Evolutionary conservation across 1,139 yeast genomes (phyloP).

Genomic region (Taphrina deformans): DNA sequence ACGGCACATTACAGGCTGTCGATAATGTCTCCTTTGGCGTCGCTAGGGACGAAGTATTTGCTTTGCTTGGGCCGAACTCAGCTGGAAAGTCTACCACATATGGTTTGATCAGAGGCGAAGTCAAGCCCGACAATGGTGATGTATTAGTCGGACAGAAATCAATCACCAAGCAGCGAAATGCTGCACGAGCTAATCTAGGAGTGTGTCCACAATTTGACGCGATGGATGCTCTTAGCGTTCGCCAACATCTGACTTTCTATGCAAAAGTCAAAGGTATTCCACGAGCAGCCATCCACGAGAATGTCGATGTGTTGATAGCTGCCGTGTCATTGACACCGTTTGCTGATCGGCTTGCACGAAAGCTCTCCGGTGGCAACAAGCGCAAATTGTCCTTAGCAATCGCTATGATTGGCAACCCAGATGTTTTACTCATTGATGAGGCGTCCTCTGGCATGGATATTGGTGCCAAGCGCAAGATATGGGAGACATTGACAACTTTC

Average conservation of each 20-base stretch:
- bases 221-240: constrained; percentile 47
- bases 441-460: constrained; percentile 90
- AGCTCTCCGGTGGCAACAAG: constrained; percentile 95
- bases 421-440: constrained; percentile 88
- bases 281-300: constrained; percentile 87
- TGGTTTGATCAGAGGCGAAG: constrained; percentile 63
- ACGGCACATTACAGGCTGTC: constrained; percentile 43
- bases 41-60: constrained; percentile 45
- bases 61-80: constrained; percentile 87
- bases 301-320: constrained; percentile 63
- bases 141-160: constrained; percentile 44
- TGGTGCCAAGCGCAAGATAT: constrained; percentile 51
- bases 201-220: constrained; percentile 50
- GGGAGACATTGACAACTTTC: constrained; percentile 46
- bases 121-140: constrained; percentile 43
- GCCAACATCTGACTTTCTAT: constrained; percentile 45
- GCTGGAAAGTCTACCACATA: constrained; percentile 92
- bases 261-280: constrained; percentile 45
- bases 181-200: constrained; percentile 45
- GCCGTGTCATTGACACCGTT: constrained; percentile 47
- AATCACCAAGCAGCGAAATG: constrained; percentile 42
- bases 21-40: constrained; percentile 47
- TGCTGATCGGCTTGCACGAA: constrained; percentile 44
- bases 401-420: constrained; percentile 92
- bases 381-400: constrained; percentile 95